Evolutionary conservation across 176 grass and related monocot genomes (phyloP).

Genomic region (Calamus simplicifolius): DNA sequence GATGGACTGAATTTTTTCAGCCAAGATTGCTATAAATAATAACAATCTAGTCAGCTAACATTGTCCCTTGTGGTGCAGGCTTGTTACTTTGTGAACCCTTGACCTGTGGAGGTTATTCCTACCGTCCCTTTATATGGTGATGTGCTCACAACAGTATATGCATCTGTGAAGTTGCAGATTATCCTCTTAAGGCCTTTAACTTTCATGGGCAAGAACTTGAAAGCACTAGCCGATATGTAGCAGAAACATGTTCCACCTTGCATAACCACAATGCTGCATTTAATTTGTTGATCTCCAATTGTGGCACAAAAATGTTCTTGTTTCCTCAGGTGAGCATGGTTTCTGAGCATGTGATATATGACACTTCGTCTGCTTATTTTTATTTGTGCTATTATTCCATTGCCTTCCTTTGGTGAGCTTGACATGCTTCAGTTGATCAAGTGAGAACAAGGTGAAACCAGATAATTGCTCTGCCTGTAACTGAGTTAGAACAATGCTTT

Average conservation of each 20-base stretch:
- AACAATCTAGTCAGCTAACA: too few relatives aligned
- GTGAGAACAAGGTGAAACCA: too few relatives aligned
- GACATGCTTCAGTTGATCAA: too few relatives aligned
- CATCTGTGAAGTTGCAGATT: slow-evolving; percentile 47
- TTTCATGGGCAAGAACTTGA: slow-evolving; percentile 38
- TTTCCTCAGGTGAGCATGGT: slow-evolving; percentile 47
- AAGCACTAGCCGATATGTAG: slow-evolving; percentile 21
- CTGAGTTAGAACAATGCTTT: too few relatives aligned
- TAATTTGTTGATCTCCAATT: slow-evolving; percentile 50
- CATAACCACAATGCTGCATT: slow-evolving; percentile 22
- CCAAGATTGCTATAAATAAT: too few relatives aligned
- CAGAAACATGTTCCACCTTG: slow-evolving; percentile 30
- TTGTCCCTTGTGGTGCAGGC: slow-evolving; percentile 32
- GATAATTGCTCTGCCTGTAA: too few relatives aligned
- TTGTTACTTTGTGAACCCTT: slow-evolving; percentile 50
- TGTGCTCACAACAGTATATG: slow-evolving; percentile 15
- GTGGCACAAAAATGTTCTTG: slow-evolving; percentile 40
- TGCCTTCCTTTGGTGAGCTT: too few relatives aligned
- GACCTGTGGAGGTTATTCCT: slow-evolving; percentile 53
- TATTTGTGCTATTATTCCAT: too few relatives aligned
- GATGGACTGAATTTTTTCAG: too few relatives aligned
- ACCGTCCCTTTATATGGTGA: slow-evolving; percentile 27
- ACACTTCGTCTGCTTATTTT: too few relatives aligned
- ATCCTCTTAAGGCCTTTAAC: slow-evolving; percentile 45
- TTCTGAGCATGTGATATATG: too few relatives aligned